These are phyloP conservation scores for Ogataea hybrid DNA, from an alignment of 1,139 yeast species.

Conservation along the genomic window DNA sequence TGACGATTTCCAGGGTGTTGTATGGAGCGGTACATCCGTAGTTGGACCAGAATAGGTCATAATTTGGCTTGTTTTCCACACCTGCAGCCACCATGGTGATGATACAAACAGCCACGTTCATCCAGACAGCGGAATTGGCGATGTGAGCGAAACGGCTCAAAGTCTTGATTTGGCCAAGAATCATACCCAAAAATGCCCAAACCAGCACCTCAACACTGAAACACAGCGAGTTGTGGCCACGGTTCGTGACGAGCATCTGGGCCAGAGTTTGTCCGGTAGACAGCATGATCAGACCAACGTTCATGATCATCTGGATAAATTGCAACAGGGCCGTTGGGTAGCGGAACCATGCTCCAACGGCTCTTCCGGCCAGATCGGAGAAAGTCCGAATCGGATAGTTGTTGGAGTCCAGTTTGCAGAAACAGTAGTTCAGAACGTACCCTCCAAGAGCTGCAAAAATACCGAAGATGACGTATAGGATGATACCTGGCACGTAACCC, in stretches of 20 bases:
- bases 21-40: too few species aligned
- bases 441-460: constrained; percentile 34
- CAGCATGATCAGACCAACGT: constrained; percentile 41
- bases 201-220: constrained; percentile 39
- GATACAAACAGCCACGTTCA: constrained; percentile 40
- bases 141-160: constrained; percentile 39
- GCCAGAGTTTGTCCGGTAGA: constrained; percentile 42
- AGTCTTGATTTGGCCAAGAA: constrained; percentile 41
- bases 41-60: too few species aligned
- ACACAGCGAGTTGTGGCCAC: constrained; percentile 36
- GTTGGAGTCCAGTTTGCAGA: constrained; percentile 38
- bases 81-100: constrained; percentile 41
- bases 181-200: constrained; percentile 43
- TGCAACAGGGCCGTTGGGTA: constrained; percentile 37
- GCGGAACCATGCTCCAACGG: constrained; percentile 35
- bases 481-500: constrained; percentile 44
- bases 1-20: too few species aligned
- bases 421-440: constrained; percentile 16
- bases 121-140: constrained; percentile 43
- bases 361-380: constrained; percentile 40
- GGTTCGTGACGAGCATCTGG: constrained; percentile 30
- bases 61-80: too few species aligned
- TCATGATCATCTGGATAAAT: constrained; percentile 40
- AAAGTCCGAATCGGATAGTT: constrained; percentile 42
- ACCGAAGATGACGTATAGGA: constrained; percentile 40